Base-by-base conservation (phyloP, 2,329 filamentous ascomycete genomes). In the Colletotrichum neosansevieriae region DNA sequence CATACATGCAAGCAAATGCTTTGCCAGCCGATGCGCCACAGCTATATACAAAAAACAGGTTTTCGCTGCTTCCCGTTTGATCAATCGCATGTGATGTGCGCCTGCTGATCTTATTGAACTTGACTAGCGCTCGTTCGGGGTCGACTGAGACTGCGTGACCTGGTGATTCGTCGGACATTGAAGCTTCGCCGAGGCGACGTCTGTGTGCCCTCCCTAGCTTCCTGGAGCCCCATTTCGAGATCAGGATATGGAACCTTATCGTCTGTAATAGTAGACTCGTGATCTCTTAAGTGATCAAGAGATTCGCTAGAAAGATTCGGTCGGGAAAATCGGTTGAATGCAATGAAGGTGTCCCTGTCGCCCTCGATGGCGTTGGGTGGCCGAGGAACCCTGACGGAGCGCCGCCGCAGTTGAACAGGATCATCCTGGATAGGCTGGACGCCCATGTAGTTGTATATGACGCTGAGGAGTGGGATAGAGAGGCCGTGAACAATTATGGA, bases 301-400 rank as follows among this genome's bases (percentile, higher is more conserved):
- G 60, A 64, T 32, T 64, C 60, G 2, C 17, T 45, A 1, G 53
- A 68, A 9, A 68, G 38, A 13, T 68, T 68, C 0, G 81, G 80
- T 7, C 81, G 75, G 13, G 79, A 83, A 75, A 85, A 85, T 53
- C 84, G 81, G 72, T 85, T 85, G 72, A 83, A 84, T 1, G 81
- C 81, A 40, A 84, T 79, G 58, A 84, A 83, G 4, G 75, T 79
- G 4, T 79, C 73, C 6, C 66, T 64, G 51, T 82, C 79, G 13
- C 71, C 74, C 10, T 77, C 75, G 0, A 81, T 74, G 17, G 82
- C 83, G 64, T 84, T 83, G 12, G 75, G 72, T 0, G 82, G 81
- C 5, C 78, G 74, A 0, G 78, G 76, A 4, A 76, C 75, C 34
- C 75, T 74, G 6, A 79, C 75, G 3, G 80, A 81, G 50, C 76